Base-by-base conservation (phyloP, 2,329 filamentous ascomycete species). In the Diatrype stigma region DNA sequence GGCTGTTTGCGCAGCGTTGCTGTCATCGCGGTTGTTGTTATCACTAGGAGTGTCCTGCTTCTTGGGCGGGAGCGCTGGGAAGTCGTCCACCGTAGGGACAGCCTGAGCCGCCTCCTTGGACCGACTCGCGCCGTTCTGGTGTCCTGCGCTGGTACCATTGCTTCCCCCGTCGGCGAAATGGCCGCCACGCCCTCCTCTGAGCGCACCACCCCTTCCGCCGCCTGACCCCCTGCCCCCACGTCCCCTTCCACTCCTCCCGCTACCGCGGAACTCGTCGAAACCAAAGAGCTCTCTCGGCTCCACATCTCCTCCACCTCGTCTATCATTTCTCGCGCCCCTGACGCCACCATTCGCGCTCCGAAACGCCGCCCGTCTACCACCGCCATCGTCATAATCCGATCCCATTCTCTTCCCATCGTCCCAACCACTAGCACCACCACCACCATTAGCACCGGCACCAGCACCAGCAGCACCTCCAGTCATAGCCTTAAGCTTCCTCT, bases 371-470 rank as follows among this genome's bases (percentile, higher is more conserved):
- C 23, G 67, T 62, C 2, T 76, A 71, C 51, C 77, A 73, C 38
- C 73, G 71, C 22, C 40, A 17, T 23, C 40, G 1, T 23, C 40
- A 44, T 5, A 14, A 17, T 37, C 40, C 19, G 4, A 12, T 12
- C 16, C 65, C 67, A 14, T 68, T n/a, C n/a, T n/a, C 58, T 11
- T 69, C 66, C 40, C 74, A 37, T 69, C 11, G 66, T 68, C 66
- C 84, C 84, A 38, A 80, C 81, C 60, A 80, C 75, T 52, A 85
- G 82, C 82, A 81, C 71, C 69, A 40, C 80, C 74, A 63, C 77
- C 79, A 44, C 67, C 70, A 26, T 74, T 73, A 12, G 11, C 17
- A 6, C 37, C 69, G 38, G 80, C 75, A 63, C 77, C 79, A 45
- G 67, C 70, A 26, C 74, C 73, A 30, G 70, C 28, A 37, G 80